These are phyloP conservation scores for Tolypocladium nubicola DNA, from an alignment of 2,329 filamentous ascomycete genomes.

Conservation along the genomic window DNA sequence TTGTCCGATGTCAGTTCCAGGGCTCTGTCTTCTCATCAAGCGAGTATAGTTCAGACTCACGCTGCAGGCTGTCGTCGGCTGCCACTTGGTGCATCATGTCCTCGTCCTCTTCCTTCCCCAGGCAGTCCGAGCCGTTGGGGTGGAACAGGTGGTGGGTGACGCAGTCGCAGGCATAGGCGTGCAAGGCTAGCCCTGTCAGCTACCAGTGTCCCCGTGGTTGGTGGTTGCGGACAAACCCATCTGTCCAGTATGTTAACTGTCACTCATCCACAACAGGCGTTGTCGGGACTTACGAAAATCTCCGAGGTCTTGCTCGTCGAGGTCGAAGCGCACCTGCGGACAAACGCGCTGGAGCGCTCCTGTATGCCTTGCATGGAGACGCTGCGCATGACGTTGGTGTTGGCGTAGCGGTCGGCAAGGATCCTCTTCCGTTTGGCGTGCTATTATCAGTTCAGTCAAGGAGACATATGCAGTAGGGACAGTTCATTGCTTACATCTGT, in stretches of 20 bases:
- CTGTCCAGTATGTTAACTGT: slow-evolving; percentile 10
- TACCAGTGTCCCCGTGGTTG: neutral
- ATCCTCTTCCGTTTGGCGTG: slow-evolving; percentile 53
- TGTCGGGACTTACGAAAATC: slow-evolving; percentile 42
- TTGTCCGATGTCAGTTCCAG: slow-evolving; percentile 5
- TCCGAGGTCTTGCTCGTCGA: slow-evolving; percentile 36
- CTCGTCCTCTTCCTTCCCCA: slow-evolving; percentile 44
- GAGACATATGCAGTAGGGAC: neutral
- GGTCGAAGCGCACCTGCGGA: slow-evolving; percentile 38
- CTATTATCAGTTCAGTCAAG: slow-evolving; percentile 18
- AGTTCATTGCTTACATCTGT: slow-evolving; percentile 30
- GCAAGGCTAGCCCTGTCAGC: slow-evolving; percentile 29
- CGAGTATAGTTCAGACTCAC: slow-evolving; percentile 26
- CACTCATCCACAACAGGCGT: neutral
- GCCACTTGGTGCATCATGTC: slow-evolving; percentile 59
- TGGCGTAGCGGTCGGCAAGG: slow-evolving; percentile 57
- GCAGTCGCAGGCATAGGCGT: slow-evolving; percentile 61
- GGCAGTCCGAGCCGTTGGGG: slow-evolving; percentile 50
- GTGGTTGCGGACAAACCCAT: slow-evolving; percentile 15
- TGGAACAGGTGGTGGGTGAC: slow-evolving; percentile 61
- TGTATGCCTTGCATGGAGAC: slow-evolving; percentile 45
- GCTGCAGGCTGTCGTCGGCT: slow-evolving; percentile 56
- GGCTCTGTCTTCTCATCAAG: no score
- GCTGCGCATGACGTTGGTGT: slow-evolving; percentile 52
- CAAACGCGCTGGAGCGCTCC: slow-evolving; percentile 44